phyloP scores from a whole-genome alignment of 139 green algal species.

The Coccomyxa sp. region DNA sequence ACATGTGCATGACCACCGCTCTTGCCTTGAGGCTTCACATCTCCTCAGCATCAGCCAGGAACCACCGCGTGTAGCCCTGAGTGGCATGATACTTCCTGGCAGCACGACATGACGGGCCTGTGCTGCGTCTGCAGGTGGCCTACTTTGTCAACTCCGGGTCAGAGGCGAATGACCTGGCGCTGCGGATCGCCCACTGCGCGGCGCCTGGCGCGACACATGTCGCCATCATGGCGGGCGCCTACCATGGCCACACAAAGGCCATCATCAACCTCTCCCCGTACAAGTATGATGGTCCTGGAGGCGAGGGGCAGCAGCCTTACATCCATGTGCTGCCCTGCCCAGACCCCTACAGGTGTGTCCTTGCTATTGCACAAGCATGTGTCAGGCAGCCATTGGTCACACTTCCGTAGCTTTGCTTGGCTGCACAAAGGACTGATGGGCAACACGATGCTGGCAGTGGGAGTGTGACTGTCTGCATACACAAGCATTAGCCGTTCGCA shows the following conservation, averaged over 20 bases:
- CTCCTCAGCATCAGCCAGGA: background rate
- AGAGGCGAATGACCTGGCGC: conserved; percentile 76
- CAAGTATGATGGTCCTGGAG: conserved; percentile 70
- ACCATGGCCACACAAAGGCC: conserved; percentile 70
- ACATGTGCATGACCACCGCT: too few relatives aligned
- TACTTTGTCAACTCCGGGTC: conserved; percentile 60
- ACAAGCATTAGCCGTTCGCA: too few relatives aligned
- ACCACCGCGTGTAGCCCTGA: background rate
- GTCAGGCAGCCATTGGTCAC: too few relatives aligned
- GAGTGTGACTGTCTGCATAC: too few relatives aligned
- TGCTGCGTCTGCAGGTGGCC: conserved; percentile 30
- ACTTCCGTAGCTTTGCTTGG: too few relatives aligned
- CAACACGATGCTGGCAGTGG: too few relatives aligned
- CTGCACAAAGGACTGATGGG: too few relatives aligned
- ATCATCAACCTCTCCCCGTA: conserved; percentile 55
- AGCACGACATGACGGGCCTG: too few relatives aligned
- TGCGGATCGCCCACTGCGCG: conserved; percentile 39
- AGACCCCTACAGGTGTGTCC: conserved; percentile 17
- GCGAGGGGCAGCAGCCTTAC: conserved; percentile 26
- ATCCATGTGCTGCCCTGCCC: conserved; percentile 57
- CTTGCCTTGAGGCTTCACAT: background rate
- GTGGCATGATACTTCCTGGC: background rate
- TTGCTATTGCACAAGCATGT: too few relatives aligned
- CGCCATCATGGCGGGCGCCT: conserved; percentile 60
- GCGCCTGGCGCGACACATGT: conserved; percentile 33